phyloP scores from a whole-genome alignment of 345 rosid species.

The Eucalyptus camaldulensis region DNA sequence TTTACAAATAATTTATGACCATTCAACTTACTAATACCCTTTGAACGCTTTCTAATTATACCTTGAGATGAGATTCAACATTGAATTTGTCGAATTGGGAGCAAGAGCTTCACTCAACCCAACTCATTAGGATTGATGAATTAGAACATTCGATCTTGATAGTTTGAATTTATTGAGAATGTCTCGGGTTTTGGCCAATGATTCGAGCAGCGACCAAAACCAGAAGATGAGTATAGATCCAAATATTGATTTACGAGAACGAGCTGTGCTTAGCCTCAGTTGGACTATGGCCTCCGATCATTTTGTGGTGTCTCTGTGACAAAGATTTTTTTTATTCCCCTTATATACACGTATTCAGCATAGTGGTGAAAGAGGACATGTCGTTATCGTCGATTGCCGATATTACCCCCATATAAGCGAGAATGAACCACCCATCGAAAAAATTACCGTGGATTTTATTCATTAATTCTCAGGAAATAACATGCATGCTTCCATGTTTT shows the following conservation, averaged over 20 bases:
- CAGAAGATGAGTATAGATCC: neutral
- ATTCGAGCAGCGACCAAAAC: too few species aligned
- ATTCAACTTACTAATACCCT: neutral
- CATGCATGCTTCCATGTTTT: neutral
- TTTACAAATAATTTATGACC: too few species aligned
- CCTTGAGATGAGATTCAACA: neutral
- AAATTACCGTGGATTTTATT: too few species aligned
- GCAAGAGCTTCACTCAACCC: neutral
- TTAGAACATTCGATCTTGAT: neutral
- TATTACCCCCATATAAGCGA: neutral
- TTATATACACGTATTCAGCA: neutral
- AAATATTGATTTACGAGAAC: neutral
- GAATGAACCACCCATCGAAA: neutral
- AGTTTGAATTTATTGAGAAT: neutral
- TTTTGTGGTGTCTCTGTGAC: neutral
- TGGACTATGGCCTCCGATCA: neutral
- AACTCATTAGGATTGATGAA: too few species aligned
- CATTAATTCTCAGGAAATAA: neutral
- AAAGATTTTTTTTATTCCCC: neutral
- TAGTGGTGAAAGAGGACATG: neutral
- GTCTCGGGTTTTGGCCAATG: neutral
- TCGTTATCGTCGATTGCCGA: neutral
- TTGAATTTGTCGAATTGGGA: neutral
- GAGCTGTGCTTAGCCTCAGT: neutral
- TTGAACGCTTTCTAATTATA: too few species aligned